Conservation (phyloP, 1,284 basidiomycete genomes). For the Microbotryum scabiosae region DNA sequence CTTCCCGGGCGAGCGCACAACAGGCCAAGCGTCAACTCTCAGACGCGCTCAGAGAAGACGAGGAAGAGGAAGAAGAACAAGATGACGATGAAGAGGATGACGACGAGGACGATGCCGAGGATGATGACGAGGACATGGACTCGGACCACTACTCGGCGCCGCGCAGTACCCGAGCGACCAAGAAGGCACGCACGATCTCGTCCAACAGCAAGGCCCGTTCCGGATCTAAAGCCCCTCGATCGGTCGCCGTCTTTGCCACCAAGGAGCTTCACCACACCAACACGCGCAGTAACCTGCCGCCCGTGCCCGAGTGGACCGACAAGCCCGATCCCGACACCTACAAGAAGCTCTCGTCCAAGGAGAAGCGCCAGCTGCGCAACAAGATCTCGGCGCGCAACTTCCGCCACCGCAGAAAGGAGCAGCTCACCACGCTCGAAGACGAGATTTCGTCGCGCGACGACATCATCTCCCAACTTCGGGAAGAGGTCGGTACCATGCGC, state of each 20-base stretch:
- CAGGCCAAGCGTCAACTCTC: slow-evolving; percentile 18
- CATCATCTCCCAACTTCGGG: slow-evolving; percentile 76
- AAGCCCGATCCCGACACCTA: slow-evolving; percentile 79
- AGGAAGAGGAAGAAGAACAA: background rate
- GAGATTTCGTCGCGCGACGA: slow-evolving; percentile 88
- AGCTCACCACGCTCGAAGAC: slow-evolving; percentile 52
- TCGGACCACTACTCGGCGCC: background rate
- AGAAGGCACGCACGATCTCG: background rate
- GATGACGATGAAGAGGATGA: slow-evolving; percentile 6
- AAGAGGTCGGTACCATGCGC: slow-evolving; percentile 46
- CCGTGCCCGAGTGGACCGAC: slow-evolving; percentile 35
- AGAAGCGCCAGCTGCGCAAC: slow-evolving; percentile 91
- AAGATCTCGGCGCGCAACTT: slow-evolving; percentile 96
- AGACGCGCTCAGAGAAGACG: slow-evolving; percentile 4
- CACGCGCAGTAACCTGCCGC: slow-evolving; percentile 15
- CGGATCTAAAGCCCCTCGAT: background rate
- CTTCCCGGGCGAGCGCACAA: background rate
- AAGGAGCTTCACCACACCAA: slow-evolving; percentile 23
- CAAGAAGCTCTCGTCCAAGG: slow-evolving; percentile 88
- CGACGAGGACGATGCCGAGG: background rate
- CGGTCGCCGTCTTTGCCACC: slow-evolving; percentile 22
- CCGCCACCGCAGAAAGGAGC: slow-evolving; percentile 81
- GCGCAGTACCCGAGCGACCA: background rate
- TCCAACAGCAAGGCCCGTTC: slow-evolving; percentile 9
- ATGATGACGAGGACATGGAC: background rate